These are phyloP conservation scores for Suhomyces sp. DNA, from an alignment of 805 yeast genomes.

Conservation along the genomic window DNA sequence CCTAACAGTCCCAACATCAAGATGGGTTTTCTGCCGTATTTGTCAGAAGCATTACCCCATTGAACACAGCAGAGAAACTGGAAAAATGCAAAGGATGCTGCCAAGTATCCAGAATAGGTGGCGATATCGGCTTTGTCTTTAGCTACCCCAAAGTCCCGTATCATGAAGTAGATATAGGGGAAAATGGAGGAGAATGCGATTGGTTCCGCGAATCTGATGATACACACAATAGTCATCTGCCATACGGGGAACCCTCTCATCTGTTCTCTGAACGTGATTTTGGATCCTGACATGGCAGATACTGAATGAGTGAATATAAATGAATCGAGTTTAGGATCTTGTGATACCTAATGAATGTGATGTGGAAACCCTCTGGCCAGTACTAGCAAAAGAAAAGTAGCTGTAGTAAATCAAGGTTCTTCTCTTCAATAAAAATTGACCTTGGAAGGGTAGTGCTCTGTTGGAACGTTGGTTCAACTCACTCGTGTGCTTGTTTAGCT, in stretches of 20 bases:
- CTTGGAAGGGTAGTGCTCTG: too few relatives aligned
- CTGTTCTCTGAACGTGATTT: slow-evolving; percentile 39
- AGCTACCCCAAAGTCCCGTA: slow-evolving; percentile 51
- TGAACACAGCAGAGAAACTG: slow-evolving; percentile 58
- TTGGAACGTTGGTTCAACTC: too few relatives aligned
- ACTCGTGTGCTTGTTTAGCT: too few relatives aligned
- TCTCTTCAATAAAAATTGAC: too few relatives aligned
- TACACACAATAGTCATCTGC: slow-evolving; percentile 40
- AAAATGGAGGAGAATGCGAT: slow-evolving; percentile 62
- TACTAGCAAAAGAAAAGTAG: too few relatives aligned
- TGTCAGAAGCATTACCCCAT: slow-evolving; percentile 60
- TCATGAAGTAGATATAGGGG: slow-evolving; percentile 66
- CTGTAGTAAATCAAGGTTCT: too few relatives aligned
- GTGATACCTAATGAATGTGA: too few relatives aligned
- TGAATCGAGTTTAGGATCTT: too few relatives aligned
- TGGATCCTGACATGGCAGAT: slow-evolving; percentile 6
- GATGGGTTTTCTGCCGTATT: slow-evolving; percentile 56
- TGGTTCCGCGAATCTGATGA: slow-evolving; percentile 60
- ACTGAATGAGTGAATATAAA: too few relatives aligned
- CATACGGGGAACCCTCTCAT: slow-evolving; percentile 56
- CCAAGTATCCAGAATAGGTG: slow-evolving; percentile 59
- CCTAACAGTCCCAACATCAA: slow-evolving; percentile 53
- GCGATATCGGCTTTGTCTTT: slow-evolving; percentile 53
- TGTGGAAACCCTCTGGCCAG: too few relatives aligned
- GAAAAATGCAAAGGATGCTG: slow-evolving; percentile 59